Percentiles rank a stretch among this genome's conserved stretches.
phyloP scores from a whole-genome alignment of 345 rosid genomes.

The Lepidium didymum region DNA sequence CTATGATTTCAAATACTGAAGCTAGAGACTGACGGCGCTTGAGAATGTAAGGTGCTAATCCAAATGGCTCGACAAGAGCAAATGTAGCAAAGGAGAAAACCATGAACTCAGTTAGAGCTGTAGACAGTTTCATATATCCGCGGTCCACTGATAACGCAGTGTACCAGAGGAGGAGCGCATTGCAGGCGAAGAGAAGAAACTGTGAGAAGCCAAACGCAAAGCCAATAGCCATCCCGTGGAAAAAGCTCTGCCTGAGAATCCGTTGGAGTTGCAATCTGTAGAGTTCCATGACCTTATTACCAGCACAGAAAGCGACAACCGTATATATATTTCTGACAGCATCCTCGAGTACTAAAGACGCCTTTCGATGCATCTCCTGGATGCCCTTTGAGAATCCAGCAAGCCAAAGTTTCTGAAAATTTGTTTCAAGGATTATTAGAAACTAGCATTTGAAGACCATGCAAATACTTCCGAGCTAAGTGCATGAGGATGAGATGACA shows the following conservation, averaged over 20 bases:
- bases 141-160: slow-evolving; percentile 61
- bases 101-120: slow-evolving; percentile 90
- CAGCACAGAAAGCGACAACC: slow-evolving; percentile 99
- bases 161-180: slow-evolving; percentile 97
- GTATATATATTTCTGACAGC: slow-evolving; percentile 98
- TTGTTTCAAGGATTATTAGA: slow-evolving; percentile 2
- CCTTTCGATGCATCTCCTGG: slow-evolving; percentile 99
- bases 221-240: slow-evolving; percentile 93
- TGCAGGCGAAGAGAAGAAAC: slow-evolving; percentile 98
- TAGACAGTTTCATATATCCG: slow-evolving; percentile 39
- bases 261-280: slow-evolving; percentile 75
- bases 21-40: slow-evolving; percentile 84
- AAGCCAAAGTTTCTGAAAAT: slow-evolving; percentile 95
- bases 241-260: slow-evolving; percentile 79
- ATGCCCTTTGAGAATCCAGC: slow-evolving; percentile 98
- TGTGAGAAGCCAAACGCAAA: slow-evolving; percentile 98
- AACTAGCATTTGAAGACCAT: neutral
- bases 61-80: slow-evolving; percentile 99
- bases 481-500: neutral
- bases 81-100: slow-evolving; percentile 98
- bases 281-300: slow-evolving; percentile 98
- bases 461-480: neutral
- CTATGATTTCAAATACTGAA: slow-evolving; percentile 96
- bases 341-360: slow-evolving; percentile 98
- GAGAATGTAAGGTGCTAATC: slow-evolving; percentile 96